Evolutionary conservation across 169 alveolate genomes (phyloP).

Genomic region (Plasmodium inui): DNA sequence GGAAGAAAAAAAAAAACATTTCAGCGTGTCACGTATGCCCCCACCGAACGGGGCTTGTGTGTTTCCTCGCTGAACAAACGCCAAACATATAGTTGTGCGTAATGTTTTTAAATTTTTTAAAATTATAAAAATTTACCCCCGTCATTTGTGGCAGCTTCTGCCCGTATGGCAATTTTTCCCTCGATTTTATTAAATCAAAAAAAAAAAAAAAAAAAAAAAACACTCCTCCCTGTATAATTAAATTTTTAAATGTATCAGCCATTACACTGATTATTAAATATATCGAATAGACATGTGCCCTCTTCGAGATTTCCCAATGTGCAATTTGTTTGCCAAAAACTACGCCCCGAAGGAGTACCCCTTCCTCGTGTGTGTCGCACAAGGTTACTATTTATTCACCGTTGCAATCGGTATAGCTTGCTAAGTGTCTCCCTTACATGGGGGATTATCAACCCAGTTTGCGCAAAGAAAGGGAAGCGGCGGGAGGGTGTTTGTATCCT

Average conservation of each 20-base stretch:
- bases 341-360: neutral
- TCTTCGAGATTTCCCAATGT: neutral
- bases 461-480: neutral
- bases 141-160: neutral
- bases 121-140: neutral
- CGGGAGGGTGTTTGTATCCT: neutral
- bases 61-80: neutral
- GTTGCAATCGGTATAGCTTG: neutral
- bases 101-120: neutral
- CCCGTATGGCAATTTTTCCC: conserved; percentile 4
- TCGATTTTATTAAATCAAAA: neutral
- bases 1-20: neutral
- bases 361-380: neutral
- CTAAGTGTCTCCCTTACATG: neutral
- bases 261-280: neutral
- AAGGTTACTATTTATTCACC: neutral
- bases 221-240: neutral
- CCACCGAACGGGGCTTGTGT: neutral
- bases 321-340: neutral
- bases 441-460: neutral
- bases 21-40: neutral
- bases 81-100: neutral
- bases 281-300: neutral
- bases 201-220: neutral
- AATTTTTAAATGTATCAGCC: neutral